A percentile compares a stretch with the other conserved stretches of the same genome.
phyloP scores from a whole-genome alignment of 257 asterid species.

The Nicotiana attenuata region DNA sequence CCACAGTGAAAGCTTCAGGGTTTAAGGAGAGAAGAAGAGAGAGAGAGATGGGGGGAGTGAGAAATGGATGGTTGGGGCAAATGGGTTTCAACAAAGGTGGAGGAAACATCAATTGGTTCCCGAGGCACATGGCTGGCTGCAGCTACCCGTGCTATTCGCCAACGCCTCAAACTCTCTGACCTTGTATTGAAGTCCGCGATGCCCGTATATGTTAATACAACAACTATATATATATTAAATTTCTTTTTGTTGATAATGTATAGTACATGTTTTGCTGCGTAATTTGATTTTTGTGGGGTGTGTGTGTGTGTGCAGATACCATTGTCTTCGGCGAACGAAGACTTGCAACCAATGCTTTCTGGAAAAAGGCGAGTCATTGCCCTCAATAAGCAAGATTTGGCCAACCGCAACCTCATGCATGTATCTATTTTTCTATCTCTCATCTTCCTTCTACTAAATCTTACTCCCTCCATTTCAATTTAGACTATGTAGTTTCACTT shows the following conservation, averaged over 20 bases:
- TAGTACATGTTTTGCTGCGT: background rate
- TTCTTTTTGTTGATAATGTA: too few species aligned
- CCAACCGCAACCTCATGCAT: slow-evolving; percentile 86
- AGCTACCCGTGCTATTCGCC: slow-evolving; percentile 92
- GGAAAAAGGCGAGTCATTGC: slow-evolving; percentile 79
- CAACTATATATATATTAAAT: too few species aligned
- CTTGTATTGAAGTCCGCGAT: slow-evolving; percentile 92
- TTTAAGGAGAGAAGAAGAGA: background rate
- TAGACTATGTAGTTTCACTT: too few species aligned
- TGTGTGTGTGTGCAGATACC: slow-evolving; percentile 48
- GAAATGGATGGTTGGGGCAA: slow-evolving; percentile 47
- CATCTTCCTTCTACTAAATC: background rate
- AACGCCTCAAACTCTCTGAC: slow-evolving; percentile 80
- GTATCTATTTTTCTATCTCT: slow-evolving; percentile 29
- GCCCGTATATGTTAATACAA: slow-evolving; percentile 50
- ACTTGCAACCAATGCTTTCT: slow-evolving; percentile 70
- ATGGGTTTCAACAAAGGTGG: slow-evolving; percentile 51
- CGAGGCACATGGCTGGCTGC: slow-evolving; percentile 90
- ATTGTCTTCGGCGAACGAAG: slow-evolving; percentile 70
- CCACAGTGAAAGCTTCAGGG: background rate
- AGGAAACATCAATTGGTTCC: slow-evolving; percentile 66
- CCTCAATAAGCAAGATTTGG: slow-evolving; percentile 93
- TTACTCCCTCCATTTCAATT: too few species aligned
- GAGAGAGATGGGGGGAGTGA: slow-evolving; percentile 24
- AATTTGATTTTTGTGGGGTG: background rate